Evolutionary conservation across 345 rosid genomes (phyloP), one percentile per base, ranked within the genome.

Genomic region (Linum usitatissimum): DNA sequence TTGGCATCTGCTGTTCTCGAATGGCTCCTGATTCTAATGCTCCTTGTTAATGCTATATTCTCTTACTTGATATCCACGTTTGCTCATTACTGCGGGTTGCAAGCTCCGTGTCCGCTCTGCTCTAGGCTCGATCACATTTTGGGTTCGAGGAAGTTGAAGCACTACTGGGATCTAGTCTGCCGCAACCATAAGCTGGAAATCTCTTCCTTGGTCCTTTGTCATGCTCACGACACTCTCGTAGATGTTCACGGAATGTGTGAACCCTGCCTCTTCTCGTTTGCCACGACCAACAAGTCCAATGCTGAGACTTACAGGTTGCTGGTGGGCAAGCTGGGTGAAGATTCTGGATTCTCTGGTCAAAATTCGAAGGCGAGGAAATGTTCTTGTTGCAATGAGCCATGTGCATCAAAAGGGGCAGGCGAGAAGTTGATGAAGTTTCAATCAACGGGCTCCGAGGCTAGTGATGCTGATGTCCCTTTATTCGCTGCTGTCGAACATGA

Each of bases 41-140:
- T 93, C 67, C 77, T 93, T 39, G 28, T 66, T 14, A 75, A 87
- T 78, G 90, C 95, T 19, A 61, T 81, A 21, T 74, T 84, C 68
- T 75, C 95, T 0, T 90, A 75, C 68, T 53, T 84, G 23, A 83
- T 86, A 63, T 76, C 87, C n/a, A 82, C 64, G 75, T 90, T 90
- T 67, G 87, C 97, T 21, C 69, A 59, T 56, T 68, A 66, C 65
- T 84, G 81, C 1, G 59, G 81, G 21, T 75, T 93, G 73, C 94
- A 80, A 60, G 66, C 80, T 12, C 97, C 96, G 0, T 93, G 99
- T 58, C 66, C 88, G 48, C 76, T 90, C 20, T 93, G 99, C 75
- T 86, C 97, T 17, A 82, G 87, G 61, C 95, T 93, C 23, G 99
- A 93, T 78, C 96, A 83, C 65, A 76, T 93, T 59, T 66, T 87